A percentile compares a stretch with the other conserved stretches of the same genome.
Evolutionary conservation across 805 yeast species (phyloP).

Genomic region (Metschnikowia colocasiae): DNA sequence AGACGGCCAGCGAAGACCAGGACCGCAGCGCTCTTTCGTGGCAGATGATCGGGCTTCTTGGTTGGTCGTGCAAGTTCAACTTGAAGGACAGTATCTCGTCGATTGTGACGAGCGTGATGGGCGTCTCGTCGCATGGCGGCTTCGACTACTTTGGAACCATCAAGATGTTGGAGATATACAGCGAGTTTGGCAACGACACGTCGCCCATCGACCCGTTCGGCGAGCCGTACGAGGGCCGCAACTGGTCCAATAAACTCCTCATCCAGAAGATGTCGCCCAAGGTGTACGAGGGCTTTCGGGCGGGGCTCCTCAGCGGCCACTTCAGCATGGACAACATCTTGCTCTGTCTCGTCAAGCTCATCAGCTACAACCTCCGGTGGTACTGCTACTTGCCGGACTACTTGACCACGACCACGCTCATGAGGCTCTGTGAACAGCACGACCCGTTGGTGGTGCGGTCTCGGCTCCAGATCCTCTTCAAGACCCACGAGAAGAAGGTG

Average conservation of each 20-base stretch:
- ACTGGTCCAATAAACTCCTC: conserved; percentile 34
- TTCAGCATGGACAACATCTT: conserved; percentile 33
- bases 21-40: conserved; percentile 66
- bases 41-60: conserved; percentile 58
- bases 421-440: conserved; percentile 38
- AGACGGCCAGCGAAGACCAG: conserved; percentile 23
- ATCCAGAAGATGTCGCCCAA: conserved; percentile 21
- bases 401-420: conserved; percentile 41
- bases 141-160: conserved; percentile 59
- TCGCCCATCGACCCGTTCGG: conserved; percentile 30
- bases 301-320: conserved; percentile 26
- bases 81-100: conserved; percentile 36
- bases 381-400: conserved; percentile 51
- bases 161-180: conserved; percentile 47
- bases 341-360: conserved; percentile 41
- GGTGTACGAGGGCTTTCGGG: conserved; percentile 22
- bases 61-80: conserved; percentile 40
- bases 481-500: conserved; percentile 11
- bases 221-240: conserved; percentile 25
- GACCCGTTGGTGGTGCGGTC: conserved; percentile 41
- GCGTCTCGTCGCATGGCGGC: conserved; percentile 47
- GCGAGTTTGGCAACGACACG: conserved; percentile 36
- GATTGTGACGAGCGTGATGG: conserved; percentile 47
- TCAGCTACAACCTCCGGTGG: conserved; percentile 65
- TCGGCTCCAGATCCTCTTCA: conserved; percentile 36